Base-by-base conservation (phyloP, 257 asterid species). In the Solanum clarkiae region DNA sequence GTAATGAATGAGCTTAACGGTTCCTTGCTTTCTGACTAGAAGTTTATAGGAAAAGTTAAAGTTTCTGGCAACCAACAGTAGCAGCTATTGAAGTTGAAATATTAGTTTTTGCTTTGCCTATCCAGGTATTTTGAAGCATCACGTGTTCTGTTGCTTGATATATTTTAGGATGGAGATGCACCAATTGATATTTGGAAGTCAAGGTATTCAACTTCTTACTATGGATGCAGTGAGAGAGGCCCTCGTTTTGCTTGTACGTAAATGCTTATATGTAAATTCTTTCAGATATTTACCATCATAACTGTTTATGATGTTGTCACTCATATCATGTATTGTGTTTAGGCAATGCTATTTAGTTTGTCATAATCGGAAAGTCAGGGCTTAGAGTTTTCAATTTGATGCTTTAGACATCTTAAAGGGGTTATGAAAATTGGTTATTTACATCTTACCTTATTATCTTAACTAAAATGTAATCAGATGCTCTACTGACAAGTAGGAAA, bases 141-240 rank as follows among this genome's bases (percentile, higher is more conserved):
- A 77, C 7, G 3, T 29, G 56, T 77, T 77, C 82, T 77, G 65
- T 77, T 77, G 16, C 59, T 77, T 84, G 86, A 53, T 84, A 69
- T 32, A 17, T 51, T 90, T 91, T 83, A 97, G 99, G 95, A 86
- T 84, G 88, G 94, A 53, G 87, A 88, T 85, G 91, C 91, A 74
- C 95, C 94, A 85, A 75, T 97, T 74, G 96, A 94, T 92, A 90
- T 95, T 89, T 97, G 99, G 99, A 93, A 95, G 87, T 97, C 99
- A 55, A 89, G 92, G 88, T 91, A 86, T 89, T 89, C 99, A 60
- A 87, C 88, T 83, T 90, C 88, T 49, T 97, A 97, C 88, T 89
- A 90, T 89, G 98, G 98, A 36, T 97, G 99, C 94, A 94, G 99
- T 84, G 92, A 93, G 53, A 92, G 96, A 91, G 93, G 93, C 84